Base-by-base conservation (phyloP, 208 protist species). In the Leishmania lainsoni region DNA sequence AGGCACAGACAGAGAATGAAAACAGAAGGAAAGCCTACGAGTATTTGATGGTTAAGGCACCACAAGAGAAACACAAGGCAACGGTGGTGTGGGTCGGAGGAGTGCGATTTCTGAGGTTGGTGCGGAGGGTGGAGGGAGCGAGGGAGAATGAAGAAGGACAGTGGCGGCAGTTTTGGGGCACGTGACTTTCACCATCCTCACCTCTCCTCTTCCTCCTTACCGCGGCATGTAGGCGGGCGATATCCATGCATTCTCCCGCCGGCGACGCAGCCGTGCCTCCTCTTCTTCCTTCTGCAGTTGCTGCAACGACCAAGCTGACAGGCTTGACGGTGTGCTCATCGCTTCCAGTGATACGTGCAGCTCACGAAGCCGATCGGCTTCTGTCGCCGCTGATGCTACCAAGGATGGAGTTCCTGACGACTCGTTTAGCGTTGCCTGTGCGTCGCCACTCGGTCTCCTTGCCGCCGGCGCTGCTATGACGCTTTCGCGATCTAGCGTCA, bases 401-500 rank as follows among this genome's bases (percentile, higher is more conserved):
- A 61, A 42, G 42, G 48, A 56, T 61, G 72, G 8, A 39, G 48
- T 26, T n/a, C 32, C 14, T 12, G 16, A 22, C n/a, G 72, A 76
- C 51, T 39, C 51, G 16, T 32, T 26, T 16, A 51, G 35, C n/a
- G 32, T 56, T 71, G 35, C n/a, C 39, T 63, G 45, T 45, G 10
- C n/a, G 20, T n/a, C 69, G 12, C 10, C 42, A 51, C 22, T 51
- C 17, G 9, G 4, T 61, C 10, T 35, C 9, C 16, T 20, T 39
- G 29, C 45, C 17, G 54, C 29, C 20, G 54, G 39, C 8, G 80
- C 17, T 22, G 56, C 66, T 54, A 6, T 26, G 2, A 49, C 48
- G 32, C 81, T 85, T 48, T 80, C 76, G 29, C 76, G 52, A 56
- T 85, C 81, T 3, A 85, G 76, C n/a, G 76, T 42, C 72, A 81